Conservation (phyloP, 176 grass and related monocot genomes). For the Melocanna baccifera region DNA sequence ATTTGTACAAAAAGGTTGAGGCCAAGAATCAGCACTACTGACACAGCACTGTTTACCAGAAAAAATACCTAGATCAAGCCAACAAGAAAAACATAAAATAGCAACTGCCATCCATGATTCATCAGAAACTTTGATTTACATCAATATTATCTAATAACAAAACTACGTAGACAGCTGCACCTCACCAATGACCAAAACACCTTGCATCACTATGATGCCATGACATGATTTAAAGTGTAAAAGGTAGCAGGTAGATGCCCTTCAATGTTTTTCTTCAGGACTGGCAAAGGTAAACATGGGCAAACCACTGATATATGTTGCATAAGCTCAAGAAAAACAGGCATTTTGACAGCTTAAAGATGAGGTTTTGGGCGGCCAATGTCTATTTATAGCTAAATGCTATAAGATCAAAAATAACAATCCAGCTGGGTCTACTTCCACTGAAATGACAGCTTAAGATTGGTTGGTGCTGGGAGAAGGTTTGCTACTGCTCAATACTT, state of each 20-base stretch:
- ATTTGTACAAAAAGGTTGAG: background rate
- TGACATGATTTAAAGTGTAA: background rate
- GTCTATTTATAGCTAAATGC: background rate
- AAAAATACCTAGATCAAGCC: background rate
- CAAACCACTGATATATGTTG: background rate
- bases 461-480: background rate
- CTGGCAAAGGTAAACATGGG: background rate
- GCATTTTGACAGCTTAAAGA: background rate
- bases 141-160: background rate
- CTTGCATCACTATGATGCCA: background rate
- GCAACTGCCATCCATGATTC: background rate
- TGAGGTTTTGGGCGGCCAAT: background rate
- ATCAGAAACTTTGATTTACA: background rate
- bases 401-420: background rate
- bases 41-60: background rate
- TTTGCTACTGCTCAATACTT: background rate
- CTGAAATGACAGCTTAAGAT: background rate
- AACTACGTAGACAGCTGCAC: background rate
- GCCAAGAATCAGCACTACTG: background rate
- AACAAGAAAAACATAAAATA: background rate
- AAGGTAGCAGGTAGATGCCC: background rate
- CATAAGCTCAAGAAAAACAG: background rate
- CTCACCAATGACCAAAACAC: background rate
- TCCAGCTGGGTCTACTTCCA: background rate
- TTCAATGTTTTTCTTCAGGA: background rate